Base-by-base conservation (phyloP, 345 rosid species). In the Heritiera littoralis region DNA sequence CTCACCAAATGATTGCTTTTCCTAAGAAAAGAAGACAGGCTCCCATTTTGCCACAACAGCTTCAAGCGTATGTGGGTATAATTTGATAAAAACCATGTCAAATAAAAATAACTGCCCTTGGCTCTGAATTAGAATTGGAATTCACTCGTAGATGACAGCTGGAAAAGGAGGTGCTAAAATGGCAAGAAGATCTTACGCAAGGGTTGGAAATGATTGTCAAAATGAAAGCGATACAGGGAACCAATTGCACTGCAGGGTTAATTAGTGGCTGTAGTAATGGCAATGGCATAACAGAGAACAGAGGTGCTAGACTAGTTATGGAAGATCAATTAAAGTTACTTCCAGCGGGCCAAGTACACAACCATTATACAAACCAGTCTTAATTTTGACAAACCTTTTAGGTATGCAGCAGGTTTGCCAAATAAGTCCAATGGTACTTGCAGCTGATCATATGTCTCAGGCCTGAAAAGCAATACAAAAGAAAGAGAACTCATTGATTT, bases 371-470 rank as follows among this genome's bases (percentile, higher is more conserved):
- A 74, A 56, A 74, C 38, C 65, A 45, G 48, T 40, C 46, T 13
- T 61, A 23, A 52, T 32, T 56, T 75, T 64, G 12, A 80, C 80
- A 66, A 82, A 95, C 98, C 99, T 91, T 89, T 87, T 68, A 92
- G 83, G 83, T 88, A 94, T 56, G 88, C 90, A 65, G 89, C 90
- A 80, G 90, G 86, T 83, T 92, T 90, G 81, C 97, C 97, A 82
- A 94, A 94, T 84, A 91, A 77, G 20, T 86, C 90, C 83, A 83
- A 55, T 76, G 95, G 91, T 83, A 94, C 95, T 82, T 94, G 97
- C 76, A 91, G 66, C 86, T 96, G 98, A 83, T 96, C 98, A 86
- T 87, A 94, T 59, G 93, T 92, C 80, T 89, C 80, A 38, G 91
- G 88, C 83, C 99, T 94, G 86, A 56, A 18, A 81, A 84, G 64